phyloP scores from a whole-genome alignment of 1,139 yeast genomes.

The Hansenula anomala region DNA sequence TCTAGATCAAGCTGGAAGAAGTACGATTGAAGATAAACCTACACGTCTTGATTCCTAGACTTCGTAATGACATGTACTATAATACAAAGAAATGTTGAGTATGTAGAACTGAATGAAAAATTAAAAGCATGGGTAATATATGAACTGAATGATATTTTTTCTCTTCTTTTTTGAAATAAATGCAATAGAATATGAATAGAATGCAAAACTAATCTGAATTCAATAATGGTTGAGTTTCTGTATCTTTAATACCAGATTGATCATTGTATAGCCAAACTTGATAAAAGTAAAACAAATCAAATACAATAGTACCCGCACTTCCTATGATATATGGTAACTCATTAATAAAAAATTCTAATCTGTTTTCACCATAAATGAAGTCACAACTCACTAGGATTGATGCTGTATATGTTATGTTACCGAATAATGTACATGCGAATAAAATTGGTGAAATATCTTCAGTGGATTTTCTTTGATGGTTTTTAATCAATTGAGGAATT shows the following conservation, averaged over 20 bases:
- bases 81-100: no score
- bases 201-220: no score
- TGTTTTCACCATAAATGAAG: conserved; percentile 28
- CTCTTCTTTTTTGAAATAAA: no score
- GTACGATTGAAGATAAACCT: no score
- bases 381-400: conserved; percentile 56
- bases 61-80: no score
- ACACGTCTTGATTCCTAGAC: no score
- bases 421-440: conserved; percentile 73
- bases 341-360: conserved; percentile 47
- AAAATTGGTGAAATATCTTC: conserved; percentile 78
- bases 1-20: no score
- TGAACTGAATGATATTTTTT: no score
- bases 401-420: conserved; percentile 75
- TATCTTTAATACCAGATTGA: conserved; percentile 6
- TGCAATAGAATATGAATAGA: background rate
- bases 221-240: conserved; percentile 13
- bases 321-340: conserved; percentile 85
- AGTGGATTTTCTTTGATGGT: conserved; percentile 71
- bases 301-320: conserved; percentile 78
- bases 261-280: conserved; percentile 42
- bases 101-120: no score
- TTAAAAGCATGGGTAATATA: no score
- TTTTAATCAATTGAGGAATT: conserved; percentile 79
- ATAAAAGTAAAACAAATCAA: conserved; percentile 71